Evolutionary conservation across 1,139 yeast species (phyloP).

Genomic region (Kurtzmaniella quercitrusa): DNA sequence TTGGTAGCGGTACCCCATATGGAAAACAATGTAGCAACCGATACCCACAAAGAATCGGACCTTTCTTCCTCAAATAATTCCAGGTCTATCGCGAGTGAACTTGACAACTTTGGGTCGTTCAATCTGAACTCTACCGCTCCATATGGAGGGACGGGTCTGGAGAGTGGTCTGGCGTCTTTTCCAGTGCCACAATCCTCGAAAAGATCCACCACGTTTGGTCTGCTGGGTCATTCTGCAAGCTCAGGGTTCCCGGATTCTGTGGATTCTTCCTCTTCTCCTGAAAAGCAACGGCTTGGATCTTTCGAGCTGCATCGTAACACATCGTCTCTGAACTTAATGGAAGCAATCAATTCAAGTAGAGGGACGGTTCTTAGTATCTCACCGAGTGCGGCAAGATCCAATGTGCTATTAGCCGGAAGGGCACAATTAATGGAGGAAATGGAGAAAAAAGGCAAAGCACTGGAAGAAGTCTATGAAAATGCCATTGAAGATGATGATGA

Average conservation of each 20-base stretch:
- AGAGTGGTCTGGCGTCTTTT: background rate
- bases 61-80: constrained; percentile 10
- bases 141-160: constrained; percentile 16
- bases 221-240: constrained; percentile 4
- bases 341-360: constrained; percentile 20
- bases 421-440: constrained; percentile 12
- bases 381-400: constrained; percentile 16
- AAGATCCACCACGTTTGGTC: background rate
- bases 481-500: constrained; percentile 21
- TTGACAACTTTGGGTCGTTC: constrained; percentile 41
- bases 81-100: constrained; percentile 36
- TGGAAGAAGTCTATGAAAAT: constrained; percentile 17
- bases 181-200: background rate
- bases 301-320: background rate
- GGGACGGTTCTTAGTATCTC: constrained; percentile 18
- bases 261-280: background rate
- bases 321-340: constrained; percentile 22
- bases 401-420: constrained; percentile 2
- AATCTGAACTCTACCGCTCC: constrained; percentile 42
- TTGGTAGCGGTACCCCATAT: background rate
- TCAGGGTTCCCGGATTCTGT: constrained; percentile 1
- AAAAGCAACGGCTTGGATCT: background rate
- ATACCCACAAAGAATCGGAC: constrained; percentile 2
- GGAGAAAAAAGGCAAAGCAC: constrained; percentile 6
- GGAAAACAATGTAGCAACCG: constrained; percentile 4